phyloP scores from a whole-genome alignment of 805 yeast genomes.

The Pichia pseudocactophila region DNA sequence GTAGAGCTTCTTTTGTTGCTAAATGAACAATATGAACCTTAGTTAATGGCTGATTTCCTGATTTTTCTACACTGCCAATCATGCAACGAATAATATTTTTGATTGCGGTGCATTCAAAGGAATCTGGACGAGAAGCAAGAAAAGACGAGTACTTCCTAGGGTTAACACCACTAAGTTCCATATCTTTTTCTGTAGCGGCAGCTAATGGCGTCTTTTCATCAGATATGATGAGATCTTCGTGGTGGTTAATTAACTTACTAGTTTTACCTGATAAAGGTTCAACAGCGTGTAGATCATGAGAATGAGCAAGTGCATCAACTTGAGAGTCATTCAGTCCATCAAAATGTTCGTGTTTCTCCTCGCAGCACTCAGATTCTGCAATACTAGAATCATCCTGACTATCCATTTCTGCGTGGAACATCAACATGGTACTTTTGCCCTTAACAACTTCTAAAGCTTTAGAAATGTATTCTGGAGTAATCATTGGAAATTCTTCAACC shows the following conservation, averaged over 20 bases:
- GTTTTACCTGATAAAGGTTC: conserved; percentile 47
- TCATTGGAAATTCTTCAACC: conserved; percentile 92
- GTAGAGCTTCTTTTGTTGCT: conserved; percentile 78
- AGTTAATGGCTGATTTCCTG: conserved; percentile 42
- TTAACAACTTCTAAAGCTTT: conserved; percentile 57
- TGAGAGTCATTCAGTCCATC: conserved; percentile 37
- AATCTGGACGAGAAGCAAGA: conserved; percentile 80
- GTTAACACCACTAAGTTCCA: conserved; percentile 36
- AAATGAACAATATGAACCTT: conserved; percentile 86
- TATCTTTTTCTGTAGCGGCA: conserved; percentile 13
- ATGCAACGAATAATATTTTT: conserved; percentile 60
- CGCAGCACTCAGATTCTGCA: conserved; percentile 19
- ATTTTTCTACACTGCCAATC: too few relatives aligned
- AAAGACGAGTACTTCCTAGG: conserved; percentile 64
- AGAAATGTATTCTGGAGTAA: conserved; percentile 53
- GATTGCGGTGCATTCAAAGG: conserved; percentile 80
- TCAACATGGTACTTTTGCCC: conserved; percentile 57
- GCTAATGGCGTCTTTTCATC: conserved; percentile 22
- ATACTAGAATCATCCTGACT: background rate
- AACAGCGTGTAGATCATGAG: conserved; percentile 48
- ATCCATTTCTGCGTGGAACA: conserved; percentile 92
- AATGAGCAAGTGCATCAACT: conserved; percentile 42
- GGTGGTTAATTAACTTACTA: conserved; percentile 25
- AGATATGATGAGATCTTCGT: conserved; percentile 23
- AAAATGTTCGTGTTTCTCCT: conserved; percentile 7